Evolutionary conservation across 306 rosid species (phyloP), one percentile per base, ranked within the genome.

Genomic region (Castanopsis chinensis): DNA sequence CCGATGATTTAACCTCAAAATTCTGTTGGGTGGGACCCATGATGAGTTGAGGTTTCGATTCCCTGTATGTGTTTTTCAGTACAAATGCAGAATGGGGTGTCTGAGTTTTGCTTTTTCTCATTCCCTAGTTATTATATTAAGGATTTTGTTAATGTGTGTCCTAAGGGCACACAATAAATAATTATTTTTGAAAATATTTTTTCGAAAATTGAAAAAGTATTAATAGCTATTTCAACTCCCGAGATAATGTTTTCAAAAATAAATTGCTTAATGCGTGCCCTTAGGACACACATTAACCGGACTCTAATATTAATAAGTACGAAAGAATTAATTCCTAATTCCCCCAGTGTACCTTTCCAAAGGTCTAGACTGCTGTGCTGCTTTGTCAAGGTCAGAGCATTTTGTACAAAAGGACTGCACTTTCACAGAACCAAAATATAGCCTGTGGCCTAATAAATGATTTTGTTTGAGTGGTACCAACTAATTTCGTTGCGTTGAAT

Each of bases 1-100:
- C n/a, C 18, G 15, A 69, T 73, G 73, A 78, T 72, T 80, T 77
- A 81, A 69, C 72, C 65, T 53, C 21, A 17, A 68, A 77, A 69
- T 55, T 49, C 19, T 32, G 72, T 25, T 5, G 68, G 74, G 35
- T 51, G 69, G 82, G 79, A 60, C 65, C 83, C 74, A 12, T 4
- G 30, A 23, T 74, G 69, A 71, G 74, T 35, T 79, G 75, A 52
- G 33, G 12, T 35, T 30, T 28, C 67, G 56, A 55, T 78, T 77
- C 33, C 80, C 63, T 75, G 77, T 72, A 75, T 69, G 60, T 79
- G 72, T 76, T 74, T 7, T 57, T 19, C 67, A 63, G 18, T 49
- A 49, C 14, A 49, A 49, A 49, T 49, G 17, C 15, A 61, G 54
- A 37, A 54, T 76, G 83, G 74, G 11, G 15, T n/a, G 55, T 21